Percentiles rank a stretch among this genome's conserved stretches.
These are phyloP conservation scores for Canavalia gladiata DNA, from an alignment of 306 rosid species.

Conservation along the genomic window DNA sequence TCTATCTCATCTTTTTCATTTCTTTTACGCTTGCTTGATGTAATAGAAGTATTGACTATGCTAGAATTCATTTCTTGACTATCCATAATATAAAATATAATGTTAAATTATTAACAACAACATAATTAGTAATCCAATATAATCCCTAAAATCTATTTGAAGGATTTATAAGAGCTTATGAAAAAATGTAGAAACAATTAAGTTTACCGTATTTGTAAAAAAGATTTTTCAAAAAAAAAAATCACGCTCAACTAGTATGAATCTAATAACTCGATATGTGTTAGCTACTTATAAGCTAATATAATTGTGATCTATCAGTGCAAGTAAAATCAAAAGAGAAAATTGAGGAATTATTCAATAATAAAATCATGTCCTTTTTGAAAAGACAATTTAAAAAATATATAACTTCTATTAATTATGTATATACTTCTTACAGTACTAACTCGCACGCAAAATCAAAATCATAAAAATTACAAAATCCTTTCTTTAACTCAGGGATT, in stretches of 20 bases:
- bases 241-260: not conserved
- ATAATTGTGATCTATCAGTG: not conserved
- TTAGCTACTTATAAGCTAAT: not conserved
- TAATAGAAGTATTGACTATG: too few species aligned
- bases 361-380: constrained; percentile 27
- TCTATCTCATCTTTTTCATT: too few species aligned
- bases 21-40: too few species aligned
- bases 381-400: not conserved
- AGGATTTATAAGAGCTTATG: too few species aligned
- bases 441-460: not conserved
- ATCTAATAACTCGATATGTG: not conserved
- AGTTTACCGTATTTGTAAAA: too few species aligned
- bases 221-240: too few species aligned
- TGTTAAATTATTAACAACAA: too few species aligned
- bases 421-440: not conserved
- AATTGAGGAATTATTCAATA: constrained; percentile 1
- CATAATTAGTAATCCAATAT: too few species aligned
- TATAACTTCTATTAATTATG: not conserved
- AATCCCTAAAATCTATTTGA: too few species aligned
- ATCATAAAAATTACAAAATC: not conserved
- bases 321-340: not conserved
- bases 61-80: too few species aligned
- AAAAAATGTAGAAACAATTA: too few species aligned
- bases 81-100: too few species aligned
- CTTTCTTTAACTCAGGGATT: not conserved